Evolutionary conservation across 441 rosid genomes (phyloP).

Genomic region (Erodium moschatum): DNA sequence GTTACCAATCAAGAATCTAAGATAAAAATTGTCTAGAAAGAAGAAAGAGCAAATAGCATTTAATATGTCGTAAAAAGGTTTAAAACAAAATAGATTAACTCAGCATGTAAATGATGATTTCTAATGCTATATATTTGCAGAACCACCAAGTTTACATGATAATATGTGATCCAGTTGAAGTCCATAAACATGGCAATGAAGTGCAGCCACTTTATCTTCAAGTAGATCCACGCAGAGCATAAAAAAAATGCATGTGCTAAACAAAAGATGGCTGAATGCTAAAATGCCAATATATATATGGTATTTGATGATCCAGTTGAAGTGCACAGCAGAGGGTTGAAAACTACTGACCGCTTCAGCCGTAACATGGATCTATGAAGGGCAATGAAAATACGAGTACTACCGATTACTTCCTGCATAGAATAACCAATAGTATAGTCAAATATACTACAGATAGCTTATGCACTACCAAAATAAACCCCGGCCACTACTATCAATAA

Average conservation of each 20-base stretch:
- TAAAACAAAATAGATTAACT: constrained; percentile 1
- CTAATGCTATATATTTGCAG: background rate
- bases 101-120: background rate
- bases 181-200: background rate
- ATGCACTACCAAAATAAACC: background rate
- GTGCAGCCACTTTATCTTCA: background rate
- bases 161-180: background rate
- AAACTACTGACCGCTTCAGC: constrained; percentile 60
- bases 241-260: background rate
- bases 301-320: background rate
- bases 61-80: constrained; percentile 1
- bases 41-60: constrained; percentile 2
- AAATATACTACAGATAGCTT: background rate
- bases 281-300: background rate
- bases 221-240: background rate
- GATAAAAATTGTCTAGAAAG: background rate
- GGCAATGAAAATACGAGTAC: constrained; percentile 68
- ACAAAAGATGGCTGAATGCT: background rate
- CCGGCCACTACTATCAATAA: background rate
- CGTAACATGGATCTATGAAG: constrained; percentile 72
- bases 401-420: constrained; percentile 84
- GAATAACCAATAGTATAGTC: constrained; percentile 19
- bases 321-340: background rate
- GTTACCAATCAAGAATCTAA: background rate
- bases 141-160: background rate